Percentiles rank a stretch among this genome's conserved stretches.
phyloP scores from a whole-genome alignment of 352 stramenopile species.

The Globisporangium nodosum region DNA sequence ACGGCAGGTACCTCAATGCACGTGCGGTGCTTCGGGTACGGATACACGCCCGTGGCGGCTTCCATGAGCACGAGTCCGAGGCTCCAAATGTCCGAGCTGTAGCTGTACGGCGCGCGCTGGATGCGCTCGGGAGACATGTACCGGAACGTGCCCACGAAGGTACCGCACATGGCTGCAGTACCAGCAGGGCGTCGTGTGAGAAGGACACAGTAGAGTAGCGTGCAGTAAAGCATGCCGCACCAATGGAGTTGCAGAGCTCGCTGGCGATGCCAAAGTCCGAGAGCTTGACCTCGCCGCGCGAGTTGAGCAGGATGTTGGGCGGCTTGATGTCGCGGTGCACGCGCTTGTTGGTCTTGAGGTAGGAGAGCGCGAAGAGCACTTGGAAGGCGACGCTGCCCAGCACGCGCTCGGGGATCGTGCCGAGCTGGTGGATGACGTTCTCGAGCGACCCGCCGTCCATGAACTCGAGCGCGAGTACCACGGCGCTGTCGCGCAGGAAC shows the following conservation, averaged over 20 bases:
- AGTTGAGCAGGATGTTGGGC: slow-evolving; percentile 93
- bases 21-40: slow-evolving; percentile 80
- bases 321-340: slow-evolving; percentile 98
- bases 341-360: slow-evolving; percentile 91
- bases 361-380: slow-evolving; percentile 90
- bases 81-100: slow-evolving; percentile 91
- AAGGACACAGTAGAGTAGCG: too few relatives aligned
- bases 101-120: slow-evolving; percentile 84
- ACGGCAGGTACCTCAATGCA: slow-evolving; percentile 50
- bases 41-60: slow-evolving; percentile 81
- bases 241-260: slow-evolving; percentile 84
- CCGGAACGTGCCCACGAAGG: slow-evolving; percentile 92
- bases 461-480: slow-evolving; percentile 90
- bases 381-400: slow-evolving; percentile 92
- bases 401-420: slow-evolving; percentile 80
- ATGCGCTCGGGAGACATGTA: slow-evolving; percentile 93
- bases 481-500: slow-evolving; percentile 84
- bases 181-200: neutral
- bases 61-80: slow-evolving; percentile 92
- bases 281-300: slow-evolving; percentile 91
- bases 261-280: slow-evolving; percentile 95
- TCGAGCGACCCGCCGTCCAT: slow-evolving; percentile 92
- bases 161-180: slow-evolving; percentile 83
- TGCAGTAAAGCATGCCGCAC: slow-evolving; percentile 12
- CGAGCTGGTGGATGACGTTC: slow-evolving; percentile 82